These are phyloP conservation scores for Elongisporangium prolatum DNA, from an alignment of 352 stramenopile genomes.

Conservation along the genomic window DNA sequence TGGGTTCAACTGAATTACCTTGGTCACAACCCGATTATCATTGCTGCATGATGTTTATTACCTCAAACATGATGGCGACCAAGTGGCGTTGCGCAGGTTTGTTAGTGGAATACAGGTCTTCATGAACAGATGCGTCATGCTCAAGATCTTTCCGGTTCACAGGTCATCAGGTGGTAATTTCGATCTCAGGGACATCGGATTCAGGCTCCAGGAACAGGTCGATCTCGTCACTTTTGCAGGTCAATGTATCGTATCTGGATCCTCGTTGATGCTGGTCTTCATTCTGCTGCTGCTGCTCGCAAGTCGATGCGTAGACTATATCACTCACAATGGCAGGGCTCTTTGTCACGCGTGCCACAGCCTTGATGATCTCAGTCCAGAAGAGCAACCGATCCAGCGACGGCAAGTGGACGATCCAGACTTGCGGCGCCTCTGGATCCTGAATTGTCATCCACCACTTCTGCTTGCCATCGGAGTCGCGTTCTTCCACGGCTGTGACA, in stretches of 20 bases:
- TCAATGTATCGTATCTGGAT: neutral
- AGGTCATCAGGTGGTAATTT: neutral
- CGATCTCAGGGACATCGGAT: neutral
- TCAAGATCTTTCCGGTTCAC: neutral
- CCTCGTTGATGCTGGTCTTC: neutral
- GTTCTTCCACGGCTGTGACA: conserved; percentile 52
- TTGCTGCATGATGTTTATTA: neutral
- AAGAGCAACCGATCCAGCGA: conserved; percentile 26
- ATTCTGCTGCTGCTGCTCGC: conserved; percentile 1
- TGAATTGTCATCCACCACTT: conserved; percentile 73
- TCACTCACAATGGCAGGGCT: conserved; percentile 34
- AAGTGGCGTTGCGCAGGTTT: neutral
- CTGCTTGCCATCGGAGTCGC: conserved; percentile 13
- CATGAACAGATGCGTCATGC: too few species aligned
- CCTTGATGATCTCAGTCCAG: conserved; percentile 39
- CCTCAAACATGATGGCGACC: neutral
- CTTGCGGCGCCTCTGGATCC: conserved; percentile 41
- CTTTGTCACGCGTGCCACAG: conserved; percentile 27
- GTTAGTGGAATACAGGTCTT: neutral
- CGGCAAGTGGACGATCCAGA: conserved; percentile 62
- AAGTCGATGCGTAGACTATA: conserved; percentile 18
- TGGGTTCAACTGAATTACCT: conserved; percentile 57
- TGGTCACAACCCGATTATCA: conserved; percentile 3
- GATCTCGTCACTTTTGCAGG: neutral
- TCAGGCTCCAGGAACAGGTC: neutral